Conservation (phyloP, 208 protist species). For the Trypanosoma rangeli region DNA sequence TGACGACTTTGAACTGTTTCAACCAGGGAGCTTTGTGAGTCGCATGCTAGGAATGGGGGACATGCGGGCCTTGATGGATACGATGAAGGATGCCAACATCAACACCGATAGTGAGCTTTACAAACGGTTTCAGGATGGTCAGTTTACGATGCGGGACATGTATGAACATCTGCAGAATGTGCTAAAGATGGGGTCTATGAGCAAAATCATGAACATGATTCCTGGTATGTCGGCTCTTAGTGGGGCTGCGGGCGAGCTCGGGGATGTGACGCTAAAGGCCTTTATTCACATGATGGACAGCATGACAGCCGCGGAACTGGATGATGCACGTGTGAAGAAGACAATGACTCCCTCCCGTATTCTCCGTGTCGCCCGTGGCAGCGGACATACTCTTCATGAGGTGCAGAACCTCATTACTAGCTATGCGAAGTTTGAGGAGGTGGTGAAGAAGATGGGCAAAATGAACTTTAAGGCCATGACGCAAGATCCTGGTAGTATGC, state of each 20-base stretch:
- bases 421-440: constrained; percentile 87
- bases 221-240: constrained; percentile 85
- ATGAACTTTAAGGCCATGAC: constrained; percentile 90
- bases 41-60: constrained; percentile 97
- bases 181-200: constrained; percentile 93
- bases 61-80: constrained; percentile 90
- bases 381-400: constrained; percentile 69
- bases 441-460: constrained; percentile 91
- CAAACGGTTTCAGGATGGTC: constrained; percentile 89
- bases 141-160: constrained; percentile 96
- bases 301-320: constrained; percentile 94
- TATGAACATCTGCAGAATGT: constrained; percentile 97
- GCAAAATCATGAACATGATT: constrained; percentile 94
- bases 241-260: constrained; percentile 55
- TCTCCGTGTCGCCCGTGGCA: constrained; percentile 83
- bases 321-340: constrained; percentile 90
- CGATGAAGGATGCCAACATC: constrained; percentile 91
- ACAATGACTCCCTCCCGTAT: constrained; percentile 87
- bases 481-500: constrained; percentile 65
- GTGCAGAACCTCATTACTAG: constrained; percentile 81
- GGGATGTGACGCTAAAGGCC: constrained; percentile 76
- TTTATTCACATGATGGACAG: constrained; percentile 97
- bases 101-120: constrained; percentile 85
- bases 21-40: constrained; percentile 86
- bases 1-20: constrained; percentile 95